Evolutionary conservation across 139 green algal genomes (phyloP), one percentile per base, ranked within the genome.

Genomic region (Chlamydomonas incerta): DNA sequence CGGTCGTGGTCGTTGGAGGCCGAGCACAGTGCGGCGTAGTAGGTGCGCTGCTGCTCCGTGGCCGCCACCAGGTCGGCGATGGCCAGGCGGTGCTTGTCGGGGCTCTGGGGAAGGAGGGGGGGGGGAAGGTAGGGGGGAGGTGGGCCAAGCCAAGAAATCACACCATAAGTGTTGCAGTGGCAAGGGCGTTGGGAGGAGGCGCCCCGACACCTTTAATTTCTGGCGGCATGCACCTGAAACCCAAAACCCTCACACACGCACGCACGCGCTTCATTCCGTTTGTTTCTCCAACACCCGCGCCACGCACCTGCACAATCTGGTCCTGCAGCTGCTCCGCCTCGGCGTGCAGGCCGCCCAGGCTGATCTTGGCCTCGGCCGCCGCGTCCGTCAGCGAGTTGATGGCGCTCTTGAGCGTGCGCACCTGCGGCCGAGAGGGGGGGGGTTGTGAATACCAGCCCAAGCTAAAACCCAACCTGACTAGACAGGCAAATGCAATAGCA

Each of bases 231-330:
- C n/a, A n/a, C n/a, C n/a, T n/a, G n/a, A n/a, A n/a, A n/a, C 41
- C 41, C 41, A 50, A 50, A 50, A 50, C 41, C 5, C 41, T 13
- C 41, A 50, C 41, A 50, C 41, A 50, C 41, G 8, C 41, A 8
- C 41, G 8, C 41, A 50, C 41, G n/a, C n/a, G n/a, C n/a, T n/a
- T n/a, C n/a, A n/a, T n/a, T n/a, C n/a, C n/a, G n/a, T n/a, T n/a
- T n/a, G n/a, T n/a, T n/a, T n/a, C n/a, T n/a, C n/a, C n/a, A n/a
- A n/a, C n/a, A n/a, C n/a, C n/a, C n/a, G n/a, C n/a, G n/a, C n/a
- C 41, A 46, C 65, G 33, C 74, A 94, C 93, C 92, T 96, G 93
- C 34, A 98, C 95, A n/a, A 98, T 93, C 84, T 96, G 93, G 41
- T 92, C 88, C 50, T 87, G 82, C 69, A 98, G 92, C 67, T 91